These are phyloP conservation scores for Straminergon stramineum DNA, from an alignment of 225 moss, liverwort and hornwort species.

Conservation along the genomic window DNA sequence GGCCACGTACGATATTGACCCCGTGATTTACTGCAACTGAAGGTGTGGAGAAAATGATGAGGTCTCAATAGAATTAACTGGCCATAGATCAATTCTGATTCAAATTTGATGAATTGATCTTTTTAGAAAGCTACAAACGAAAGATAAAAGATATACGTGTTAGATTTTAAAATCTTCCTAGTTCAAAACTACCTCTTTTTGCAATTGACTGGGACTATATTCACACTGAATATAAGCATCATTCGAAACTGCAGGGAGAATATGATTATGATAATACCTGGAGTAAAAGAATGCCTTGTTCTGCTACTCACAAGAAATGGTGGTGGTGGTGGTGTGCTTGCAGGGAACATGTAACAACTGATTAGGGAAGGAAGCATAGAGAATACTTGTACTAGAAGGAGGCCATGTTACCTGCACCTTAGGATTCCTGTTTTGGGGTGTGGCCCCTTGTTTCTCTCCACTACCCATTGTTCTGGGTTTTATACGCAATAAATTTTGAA, in stretches of 20 bases:
- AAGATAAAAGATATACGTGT: neutral
- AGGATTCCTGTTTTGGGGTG: slow-evolving; percentile 6
- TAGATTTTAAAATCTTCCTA: too few relatives aligned
- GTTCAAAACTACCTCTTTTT: neutral
- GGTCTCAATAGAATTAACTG: neutral
- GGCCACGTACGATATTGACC: neutral
- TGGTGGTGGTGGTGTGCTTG: neutral
- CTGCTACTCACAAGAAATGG: neutral
- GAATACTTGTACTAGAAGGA: slow-evolving; percentile 16
- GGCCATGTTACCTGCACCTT: neutral
- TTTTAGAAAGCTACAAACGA: neutral
- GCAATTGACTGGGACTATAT: neutral
- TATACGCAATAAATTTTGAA: slow-evolving; percentile 28
- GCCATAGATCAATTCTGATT: neutral
- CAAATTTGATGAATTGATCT: too few relatives aligned
- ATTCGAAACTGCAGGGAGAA: neutral
- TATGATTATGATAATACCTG: too few relatives aligned
- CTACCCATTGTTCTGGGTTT: slow-evolving; percentile 25
- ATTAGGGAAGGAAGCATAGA: slow-evolving; percentile 2
- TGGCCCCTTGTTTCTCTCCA: slow-evolving; percentile 7
- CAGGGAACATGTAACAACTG: slow-evolving; percentile 18
- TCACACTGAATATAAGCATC: neutral
- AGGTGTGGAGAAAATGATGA: neutral
- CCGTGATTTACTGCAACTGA: neutral
- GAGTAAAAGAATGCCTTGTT: neutral